These are phyloP conservation scores for Aspergillus sp. DNA, from an alignment of 2,329 filamentous ascomycete species.

Conservation along the genomic window DNA sequence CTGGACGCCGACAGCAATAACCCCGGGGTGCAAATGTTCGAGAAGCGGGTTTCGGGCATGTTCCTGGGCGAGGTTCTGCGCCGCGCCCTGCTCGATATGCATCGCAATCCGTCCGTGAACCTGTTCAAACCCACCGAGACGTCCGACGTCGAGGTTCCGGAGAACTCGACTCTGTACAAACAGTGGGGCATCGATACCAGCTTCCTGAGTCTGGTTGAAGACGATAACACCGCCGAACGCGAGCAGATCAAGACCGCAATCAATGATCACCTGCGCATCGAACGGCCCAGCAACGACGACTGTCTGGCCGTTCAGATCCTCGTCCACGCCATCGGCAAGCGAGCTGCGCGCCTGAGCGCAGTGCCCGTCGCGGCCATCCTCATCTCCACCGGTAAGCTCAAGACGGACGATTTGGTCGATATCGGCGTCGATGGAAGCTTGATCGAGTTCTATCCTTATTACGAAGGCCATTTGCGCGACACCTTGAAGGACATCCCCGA, in stretches of 20 bases:
- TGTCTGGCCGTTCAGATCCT: constrained; percentile 80
- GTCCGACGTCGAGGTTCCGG: constrained; percentile 60
- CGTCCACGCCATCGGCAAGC: constrained; percentile 72
- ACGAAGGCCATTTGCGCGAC: constrained; percentile 79
- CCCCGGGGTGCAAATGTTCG: constrained; percentile 95
- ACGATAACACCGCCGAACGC: constrained; percentile 64
- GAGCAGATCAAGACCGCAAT: constrained; percentile 67
- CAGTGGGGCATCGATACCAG: constrained; percentile 88
- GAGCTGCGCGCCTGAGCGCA: constrained; percentile 77
- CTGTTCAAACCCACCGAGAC: constrained; percentile 71
- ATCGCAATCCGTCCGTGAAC: constrained; percentile 55
- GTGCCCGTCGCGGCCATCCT: constrained; percentile 80
- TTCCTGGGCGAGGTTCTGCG: constrained; percentile 92
- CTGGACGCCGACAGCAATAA: constrained; percentile 77
- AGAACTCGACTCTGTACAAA: constrained; percentile 59
- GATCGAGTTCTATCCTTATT: constrained; percentile 91
- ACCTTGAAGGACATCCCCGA: constrained; percentile 66
- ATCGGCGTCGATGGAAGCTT: constrained; percentile 90
- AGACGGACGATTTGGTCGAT: constrained; percentile 63
- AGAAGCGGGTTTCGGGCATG: constrained; percentile 97
- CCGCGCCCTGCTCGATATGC: constrained; percentile 61
- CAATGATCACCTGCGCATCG: constrained; percentile 65
- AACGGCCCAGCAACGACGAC: constrained; percentile 69
- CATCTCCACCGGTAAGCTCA: constrained; percentile 66
- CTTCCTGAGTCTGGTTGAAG: constrained; percentile 77